These are phyloP conservation scores for Termitomyces sp. DNA, from an alignment of 768 basidiomycete genomes.

Conservation along the genomic window DNA sequence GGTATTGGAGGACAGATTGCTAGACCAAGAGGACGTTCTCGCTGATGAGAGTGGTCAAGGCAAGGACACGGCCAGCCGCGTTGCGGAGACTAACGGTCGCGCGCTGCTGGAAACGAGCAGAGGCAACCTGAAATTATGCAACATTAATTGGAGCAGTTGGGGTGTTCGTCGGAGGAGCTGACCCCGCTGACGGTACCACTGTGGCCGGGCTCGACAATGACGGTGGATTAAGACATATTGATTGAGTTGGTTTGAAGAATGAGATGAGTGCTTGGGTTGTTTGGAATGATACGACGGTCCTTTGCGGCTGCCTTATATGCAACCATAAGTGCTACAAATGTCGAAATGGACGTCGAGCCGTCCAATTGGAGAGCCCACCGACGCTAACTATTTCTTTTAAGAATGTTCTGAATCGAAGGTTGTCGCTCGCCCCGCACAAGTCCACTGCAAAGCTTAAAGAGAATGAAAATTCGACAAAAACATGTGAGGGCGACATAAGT, in stretches of 20 bases:
- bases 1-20: neutral
- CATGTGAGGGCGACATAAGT: neutral
- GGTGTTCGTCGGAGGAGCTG: neutral
- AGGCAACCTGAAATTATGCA: neutral
- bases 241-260: neutral
- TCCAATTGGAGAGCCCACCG: neutral
- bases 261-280: neutral
- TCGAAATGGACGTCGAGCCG: neutral
- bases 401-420: neutral
- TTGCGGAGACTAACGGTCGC: constrained; percentile 5
- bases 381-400: neutral
- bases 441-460: neutral
- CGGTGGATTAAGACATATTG: constrained; percentile 1
- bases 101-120: constrained; percentile 6
- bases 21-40: constrained; percentile 2
- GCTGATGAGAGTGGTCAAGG: constrained; percentile 6
- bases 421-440: neutral
- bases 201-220: constrained; percentile 5
- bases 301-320: neutral
- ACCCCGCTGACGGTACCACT: constrained; percentile 9
- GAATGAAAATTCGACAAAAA: neutral
- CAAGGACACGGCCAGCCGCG: constrained; percentile 1
- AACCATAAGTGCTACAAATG: neutral
- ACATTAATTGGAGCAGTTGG: neutral
- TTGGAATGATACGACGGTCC: neutral